Base-by-base conservation (phyloP, 148 eudicot genomes). In the Polygonum aviculare region DNA sequence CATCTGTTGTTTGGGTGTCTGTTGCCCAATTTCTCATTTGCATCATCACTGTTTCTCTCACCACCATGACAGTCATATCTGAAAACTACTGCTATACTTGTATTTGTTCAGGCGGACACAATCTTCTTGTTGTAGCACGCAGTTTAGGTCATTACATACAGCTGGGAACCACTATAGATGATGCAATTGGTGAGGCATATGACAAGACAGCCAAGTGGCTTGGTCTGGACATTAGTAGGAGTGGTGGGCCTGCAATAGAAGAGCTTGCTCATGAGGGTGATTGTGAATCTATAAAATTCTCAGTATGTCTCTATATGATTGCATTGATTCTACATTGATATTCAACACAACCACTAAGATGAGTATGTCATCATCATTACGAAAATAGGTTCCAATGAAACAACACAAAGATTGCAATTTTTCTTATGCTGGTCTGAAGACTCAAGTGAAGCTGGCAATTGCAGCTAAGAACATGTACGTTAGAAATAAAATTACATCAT, bases 121-220 rank as follows among this genome's bases (percentile, higher is more conserved):
- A 95, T 83, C 94, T 95, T 78, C 84, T 92, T 51, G 86, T 95
- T 84, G 93, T 95, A 80, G 97, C 96, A 45, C 91, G 89, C 75
- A 92, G 85, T 70, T 88, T 95, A 73, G 99, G 99, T 14, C 88
- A 91, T 74, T 95, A 95, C 80, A 70, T 91, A 76, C 99, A 95
- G 82, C 94, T 95, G 60, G 99, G 99, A 65, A 95, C 97, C 31
- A 80, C 97, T 54, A 88, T 95, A 63, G 99, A 95, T 78, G 99
- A 95, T 85, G 99, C 99, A 72, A 92, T 95, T 78, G 99, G 99
- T 69, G 99, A 95, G 86, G 99, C 99, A 75, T 95, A 95, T 83
- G 99, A 95, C 77, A 95, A 95, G 78, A 87, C 91, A 54, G 97
- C 99, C 69, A 95, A 91, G 81, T 95, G 99, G 99, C 97, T 95